These are phyloP conservation scores for Symbiodinium pilosum DNA, from an alignment of 73 alveolate species.

Conservation along the genomic window DNA sequence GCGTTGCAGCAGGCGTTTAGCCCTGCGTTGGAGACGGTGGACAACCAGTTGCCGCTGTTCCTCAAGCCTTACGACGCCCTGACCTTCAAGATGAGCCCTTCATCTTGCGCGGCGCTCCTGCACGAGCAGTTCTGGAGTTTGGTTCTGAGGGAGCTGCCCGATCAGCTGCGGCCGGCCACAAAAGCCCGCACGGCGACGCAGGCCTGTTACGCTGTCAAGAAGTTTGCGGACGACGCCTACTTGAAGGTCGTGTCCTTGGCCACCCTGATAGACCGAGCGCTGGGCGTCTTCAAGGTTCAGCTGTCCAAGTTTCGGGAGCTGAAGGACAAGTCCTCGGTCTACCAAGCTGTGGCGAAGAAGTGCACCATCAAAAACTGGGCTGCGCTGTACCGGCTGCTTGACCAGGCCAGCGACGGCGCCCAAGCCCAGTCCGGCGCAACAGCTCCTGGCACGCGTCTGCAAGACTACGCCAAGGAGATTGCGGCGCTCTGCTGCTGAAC, in stretches of 20 bases:
- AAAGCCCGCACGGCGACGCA: not conserved
- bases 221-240: not conserved
- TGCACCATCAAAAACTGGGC: not conserved
- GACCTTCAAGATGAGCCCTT: not conserved
- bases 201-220: not conserved
- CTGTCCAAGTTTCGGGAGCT: not conserved
- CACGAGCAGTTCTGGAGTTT: not conserved
- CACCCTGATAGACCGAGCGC: not conserved
- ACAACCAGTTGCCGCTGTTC: not conserved
- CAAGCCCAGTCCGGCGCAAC: not conserved
- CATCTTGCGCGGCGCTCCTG: not conserved
- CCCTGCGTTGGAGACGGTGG: not conserved
- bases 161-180: not conserved
- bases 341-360: not conserved
- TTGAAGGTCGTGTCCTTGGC: not conserved
- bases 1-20: not conserved
- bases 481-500: not conserved
- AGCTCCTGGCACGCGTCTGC: not conserved
- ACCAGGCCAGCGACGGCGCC: not conserved
- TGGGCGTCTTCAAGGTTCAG: not conserved
- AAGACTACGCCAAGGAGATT: too few relatives aligned
- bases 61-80: not conserved
- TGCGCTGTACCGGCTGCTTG: not conserved
- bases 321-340: not conserved
- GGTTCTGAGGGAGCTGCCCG: not conserved